Evolutionary conservation across 306 rosid species (phyloP).

Genomic region (Sechiopsis laciniata): DNA sequence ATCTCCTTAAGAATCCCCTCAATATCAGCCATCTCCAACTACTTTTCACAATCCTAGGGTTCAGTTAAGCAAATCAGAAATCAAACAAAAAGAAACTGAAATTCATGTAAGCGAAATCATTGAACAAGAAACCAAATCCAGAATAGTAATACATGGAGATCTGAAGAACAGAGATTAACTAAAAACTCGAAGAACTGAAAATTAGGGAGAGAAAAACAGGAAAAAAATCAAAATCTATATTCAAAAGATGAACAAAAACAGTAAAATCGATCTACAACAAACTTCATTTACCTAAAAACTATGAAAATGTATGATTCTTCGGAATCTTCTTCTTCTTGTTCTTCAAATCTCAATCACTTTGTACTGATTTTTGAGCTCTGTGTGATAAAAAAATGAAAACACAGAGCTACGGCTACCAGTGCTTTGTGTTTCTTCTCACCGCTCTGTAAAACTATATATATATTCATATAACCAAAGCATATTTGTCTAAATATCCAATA

Average conservation of each 20-base stretch:
- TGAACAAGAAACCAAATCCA: neutral
- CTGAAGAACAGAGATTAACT: neutral
- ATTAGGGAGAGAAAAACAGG: neutral
- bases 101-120: neutral
- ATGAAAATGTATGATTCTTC: neutral
- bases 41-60: neutral
- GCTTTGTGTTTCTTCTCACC: neutral
- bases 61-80: conserved; percentile 4
- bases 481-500: neutral
- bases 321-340: neutral
- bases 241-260: conserved; percentile 7
- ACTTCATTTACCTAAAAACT: neutral
- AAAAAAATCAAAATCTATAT: neutral
- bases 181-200: neutral
- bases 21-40: conserved; percentile 34
- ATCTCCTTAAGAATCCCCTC: conserved; percentile 71
- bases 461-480: neutral
- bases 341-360: neutral
- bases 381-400: neutral
- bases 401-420: conserved; percentile 6
- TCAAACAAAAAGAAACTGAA: neutral
- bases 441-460: neutral
- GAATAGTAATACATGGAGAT: neutral
- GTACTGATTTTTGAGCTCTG: neutral
- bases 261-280: neutral